Evolutionary conservation across 2,329 filamentous ascomycete genomes (phyloP).

Genomic region (Cladosporium colombiae): DNA sequence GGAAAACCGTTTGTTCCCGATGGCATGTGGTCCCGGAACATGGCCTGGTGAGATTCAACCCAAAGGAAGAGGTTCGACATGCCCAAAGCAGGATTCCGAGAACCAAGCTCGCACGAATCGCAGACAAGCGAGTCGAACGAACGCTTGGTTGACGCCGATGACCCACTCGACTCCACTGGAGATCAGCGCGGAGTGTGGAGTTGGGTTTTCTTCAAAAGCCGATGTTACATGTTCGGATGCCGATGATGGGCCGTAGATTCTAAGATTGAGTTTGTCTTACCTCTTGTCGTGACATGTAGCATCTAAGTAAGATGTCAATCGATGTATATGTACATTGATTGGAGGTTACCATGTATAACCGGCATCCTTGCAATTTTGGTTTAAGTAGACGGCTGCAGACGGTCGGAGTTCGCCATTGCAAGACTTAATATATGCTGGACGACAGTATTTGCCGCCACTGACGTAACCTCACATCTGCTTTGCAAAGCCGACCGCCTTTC

Average conservation of each 20-base stretch:
- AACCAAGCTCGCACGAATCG: conserved; percentile 13
- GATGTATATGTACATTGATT: neutral
- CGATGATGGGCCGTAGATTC: neutral
- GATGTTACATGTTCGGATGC: neutral
- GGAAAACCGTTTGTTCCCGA: conserved; percentile 6
- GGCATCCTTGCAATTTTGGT: neutral
- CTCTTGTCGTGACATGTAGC: neutral
- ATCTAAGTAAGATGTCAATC: neutral
- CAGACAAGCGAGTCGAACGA: conserved; percentile 9
- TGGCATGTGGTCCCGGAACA: conserved; percentile 7
- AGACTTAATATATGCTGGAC: neutral
- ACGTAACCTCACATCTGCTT: neutral
- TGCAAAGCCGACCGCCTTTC: neutral
- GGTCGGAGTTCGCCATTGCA: neutral
- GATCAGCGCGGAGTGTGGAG: conserved; percentile 13
- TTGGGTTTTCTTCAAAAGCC: neutral
- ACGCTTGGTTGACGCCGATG: conserved; percentile 3
- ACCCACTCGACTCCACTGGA: neutral
- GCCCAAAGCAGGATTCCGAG: conserved; percentile 11
- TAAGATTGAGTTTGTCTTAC: neutral
- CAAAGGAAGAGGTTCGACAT: conserved; percentile 4
- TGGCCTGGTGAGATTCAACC: neutral
- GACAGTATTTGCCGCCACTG: neutral
- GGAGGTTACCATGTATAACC: neutral
- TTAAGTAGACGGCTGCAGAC: neutral